Conservation (phyloP, 768 basidiomycete genomes). For the Solioccasus polychromus region DNA sequence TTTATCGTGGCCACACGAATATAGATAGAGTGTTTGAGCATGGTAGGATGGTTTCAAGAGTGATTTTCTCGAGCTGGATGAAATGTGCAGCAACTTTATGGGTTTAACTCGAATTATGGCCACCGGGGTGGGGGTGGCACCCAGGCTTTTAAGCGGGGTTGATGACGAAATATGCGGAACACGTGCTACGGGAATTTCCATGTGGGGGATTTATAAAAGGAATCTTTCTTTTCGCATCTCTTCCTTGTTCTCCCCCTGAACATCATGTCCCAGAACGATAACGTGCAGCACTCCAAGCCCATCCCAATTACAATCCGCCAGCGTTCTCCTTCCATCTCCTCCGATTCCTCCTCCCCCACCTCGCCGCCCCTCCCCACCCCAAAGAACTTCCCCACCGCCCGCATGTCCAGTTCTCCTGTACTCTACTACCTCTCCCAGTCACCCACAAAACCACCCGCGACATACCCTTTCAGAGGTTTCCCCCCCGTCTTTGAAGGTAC, state of each 20-base stretch:
- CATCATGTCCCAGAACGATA: slow-evolving; percentile 17
- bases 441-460: slow-evolving; percentile 49
- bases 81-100: background rate
- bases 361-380: slow-evolving; percentile 54
- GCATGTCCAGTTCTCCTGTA: slow-evolving; percentile 65
- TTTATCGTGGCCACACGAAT: too few species aligned
- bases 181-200: slow-evolving; percentile 28
- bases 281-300: slow-evolving; percentile 56
- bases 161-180: slow-evolving; percentile 14
- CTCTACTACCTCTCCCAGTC: slow-evolving; percentile 65
- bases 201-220: slow-evolving; percentile 28
- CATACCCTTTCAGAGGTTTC: slow-evolving; percentile 59
- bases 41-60: too few species aligned
- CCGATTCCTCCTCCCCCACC: slow-evolving; percentile 54
- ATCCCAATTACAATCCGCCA: slow-evolving; percentile 58
- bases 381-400: slow-evolving; percentile 37
- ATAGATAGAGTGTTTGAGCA: too few species aligned
- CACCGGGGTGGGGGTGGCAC: background rate
- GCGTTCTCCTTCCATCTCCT: slow-evolving; percentile 65
- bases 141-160: slow-evolving; percentile 8
- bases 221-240: background rate
- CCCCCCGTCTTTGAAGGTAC: slow-evolving; percentile 64
- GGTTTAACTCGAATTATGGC: background rate
- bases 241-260: slow-evolving; percentile 4
- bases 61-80: too few species aligned